These are phyloP conservation scores for Musa troglodytarum DNA, from an alignment of 176 grass and related monocot species.

Conservation along the genomic window DNA sequence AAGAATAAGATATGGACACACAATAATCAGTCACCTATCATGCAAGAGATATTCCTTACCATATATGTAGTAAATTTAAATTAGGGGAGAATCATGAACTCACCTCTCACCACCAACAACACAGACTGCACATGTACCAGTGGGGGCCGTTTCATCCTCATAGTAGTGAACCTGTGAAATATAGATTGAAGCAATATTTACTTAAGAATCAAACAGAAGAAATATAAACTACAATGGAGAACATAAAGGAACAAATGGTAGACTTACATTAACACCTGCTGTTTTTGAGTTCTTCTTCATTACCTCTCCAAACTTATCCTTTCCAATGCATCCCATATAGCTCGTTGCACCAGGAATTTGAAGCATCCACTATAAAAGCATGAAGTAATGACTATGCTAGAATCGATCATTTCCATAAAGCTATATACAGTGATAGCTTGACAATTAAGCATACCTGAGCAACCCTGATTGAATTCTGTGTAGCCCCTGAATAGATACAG, in stretches of 20 bases:
- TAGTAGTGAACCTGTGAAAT: conserved; percentile 68
- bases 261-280: conserved; percentile 78
- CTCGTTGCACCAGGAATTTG: conserved; percentile 83
- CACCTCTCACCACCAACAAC: conserved; percentile 96
- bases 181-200: conserved; percentile 10
- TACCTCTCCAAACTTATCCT: conserved; percentile 92
- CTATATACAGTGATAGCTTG: not conserved
- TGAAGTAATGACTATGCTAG: not conserved
- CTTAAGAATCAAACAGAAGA: no score
- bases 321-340: conserved; percentile 96
- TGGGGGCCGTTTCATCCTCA: conserved; percentile 71
- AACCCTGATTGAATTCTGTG: conserved; percentile 96
- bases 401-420: not conserved
- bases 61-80: no score
- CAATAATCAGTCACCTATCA: no score
- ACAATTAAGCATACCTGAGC: conserved; percentile 60
- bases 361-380: conserved; percentile 87
- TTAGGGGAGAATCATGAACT: not conserved
- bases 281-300: conserved; percentile 76
- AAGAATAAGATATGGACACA: no score
- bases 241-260: not conserved
- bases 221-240: no score
- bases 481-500: conserved; percentile 53
- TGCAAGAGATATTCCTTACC: no score
- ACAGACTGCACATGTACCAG: conserved; percentile 94